A percentile compares a stretch with the other conserved stretches of the same genome.
Conservation (phyloP, 2,329 filamentous ascomycete species). For the Myrmaecium sp. region DNA sequence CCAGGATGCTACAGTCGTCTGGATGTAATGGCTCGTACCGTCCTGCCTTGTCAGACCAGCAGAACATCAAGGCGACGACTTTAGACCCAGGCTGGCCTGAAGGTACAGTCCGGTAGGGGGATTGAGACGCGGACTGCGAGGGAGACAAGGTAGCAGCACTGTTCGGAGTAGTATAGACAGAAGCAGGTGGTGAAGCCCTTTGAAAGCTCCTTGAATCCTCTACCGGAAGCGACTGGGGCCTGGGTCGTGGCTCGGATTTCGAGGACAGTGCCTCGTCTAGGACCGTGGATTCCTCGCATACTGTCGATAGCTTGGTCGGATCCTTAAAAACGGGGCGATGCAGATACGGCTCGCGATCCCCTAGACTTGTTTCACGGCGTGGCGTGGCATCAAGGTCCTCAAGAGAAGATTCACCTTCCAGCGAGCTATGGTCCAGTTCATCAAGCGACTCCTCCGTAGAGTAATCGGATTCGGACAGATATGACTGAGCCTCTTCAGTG, state of each 20-base stretch:
- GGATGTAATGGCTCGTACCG: slow-evolving; percentile 44
- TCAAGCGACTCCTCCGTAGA: no score
- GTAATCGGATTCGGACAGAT: slow-evolving; percentile 32
- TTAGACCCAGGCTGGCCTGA: slow-evolving; percentile 35
- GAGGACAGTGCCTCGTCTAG: slow-evolving; percentile 16
- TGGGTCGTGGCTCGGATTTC: slow-evolving; percentile 1
- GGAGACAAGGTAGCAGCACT: slow-evolving; percentile 50
- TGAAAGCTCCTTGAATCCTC: slow-evolving; percentile 20
- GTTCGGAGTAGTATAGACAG: slow-evolving; percentile 21
- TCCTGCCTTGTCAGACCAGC: slow-evolving; percentile 43
- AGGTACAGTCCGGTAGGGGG: slow-evolving; percentile 41
- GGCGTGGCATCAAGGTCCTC: slow-evolving; percentile 41
- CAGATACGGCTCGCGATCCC: slow-evolving; percentile 2
- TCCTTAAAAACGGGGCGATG: background rate
- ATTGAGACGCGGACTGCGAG: slow-evolving; percentile 69
- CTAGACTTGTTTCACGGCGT: no score
- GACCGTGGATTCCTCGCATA: no score
- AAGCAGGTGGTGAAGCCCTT: slow-evolving; percentile 24
- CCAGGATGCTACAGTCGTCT: slow-evolving; percentile 44
- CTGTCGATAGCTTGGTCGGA: no score
- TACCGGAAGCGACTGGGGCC: slow-evolving; percentile 17
- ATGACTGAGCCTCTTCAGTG: slow-evolving; percentile 35
- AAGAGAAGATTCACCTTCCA: slow-evolving; percentile 35
- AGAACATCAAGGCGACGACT: slow-evolving; percentile 42
- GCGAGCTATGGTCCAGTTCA: slow-evolving; percentile 35